Conservation (phyloP, 495 filamentous ascomycete species). For the Annulohypoxylon nitens region DNA sequence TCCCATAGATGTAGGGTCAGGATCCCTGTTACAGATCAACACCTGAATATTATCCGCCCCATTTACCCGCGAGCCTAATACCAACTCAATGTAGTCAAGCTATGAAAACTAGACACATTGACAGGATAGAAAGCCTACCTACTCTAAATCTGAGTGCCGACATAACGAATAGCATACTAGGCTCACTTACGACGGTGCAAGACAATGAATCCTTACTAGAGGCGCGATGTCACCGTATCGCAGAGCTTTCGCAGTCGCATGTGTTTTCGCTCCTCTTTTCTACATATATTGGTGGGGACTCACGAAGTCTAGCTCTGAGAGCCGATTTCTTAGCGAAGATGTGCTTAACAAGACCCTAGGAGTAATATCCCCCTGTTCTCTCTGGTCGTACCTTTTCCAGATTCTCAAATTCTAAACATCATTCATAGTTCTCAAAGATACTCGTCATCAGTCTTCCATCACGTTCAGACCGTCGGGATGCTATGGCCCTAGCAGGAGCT, state of each 20-base stretch:
- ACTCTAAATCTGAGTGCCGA: not conserved
- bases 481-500: constrained; percentile 65
- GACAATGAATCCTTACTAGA: constrained; percentile 16
- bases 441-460: constrained; percentile 72
- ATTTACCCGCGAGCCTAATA: constrained; percentile 27
- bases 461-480: constrained; percentile 74
- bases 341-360: constrained; percentile 38
- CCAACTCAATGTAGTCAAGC: constrained; percentile 10
- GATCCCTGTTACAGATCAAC: not conserved
- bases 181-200: not conserved
- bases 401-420: not conserved
- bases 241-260: constrained; percentile 24
- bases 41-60: constrained; percentile 29
- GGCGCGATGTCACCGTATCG: constrained; percentile 31
- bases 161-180: not conserved
- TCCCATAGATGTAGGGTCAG: not conserved
- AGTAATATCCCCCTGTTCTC: constrained; percentile 16
- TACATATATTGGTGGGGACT: constrained; percentile 39
- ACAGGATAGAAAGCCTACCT: not conserved
- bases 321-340: not conserved
- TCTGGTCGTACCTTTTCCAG: not conserved
- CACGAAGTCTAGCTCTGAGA: not conserved
- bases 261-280: constrained; percentile 33
- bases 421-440: constrained; percentile 67
- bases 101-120: constrained; percentile 15